Conservation (phyloP, 257 asterid species). For the Solanum chmielewskii region DNA sequence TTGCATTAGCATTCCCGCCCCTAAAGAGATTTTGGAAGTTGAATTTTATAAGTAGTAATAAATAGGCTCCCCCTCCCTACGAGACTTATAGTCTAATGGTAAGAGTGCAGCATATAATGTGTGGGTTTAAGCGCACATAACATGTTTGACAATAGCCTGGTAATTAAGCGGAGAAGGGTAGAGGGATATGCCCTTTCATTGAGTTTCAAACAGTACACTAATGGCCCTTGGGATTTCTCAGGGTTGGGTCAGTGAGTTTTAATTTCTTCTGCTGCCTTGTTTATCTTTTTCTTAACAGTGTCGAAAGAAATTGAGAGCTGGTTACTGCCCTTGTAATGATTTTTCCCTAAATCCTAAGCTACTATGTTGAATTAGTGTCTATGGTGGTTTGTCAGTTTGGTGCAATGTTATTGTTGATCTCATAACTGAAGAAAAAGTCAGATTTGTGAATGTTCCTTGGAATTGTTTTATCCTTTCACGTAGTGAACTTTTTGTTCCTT, state of each 20-base stretch:
- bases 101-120: background rate
- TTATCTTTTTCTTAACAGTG: background rate
- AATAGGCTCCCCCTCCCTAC: background rate
- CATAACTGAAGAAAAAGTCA: background rate
- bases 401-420: background rate
- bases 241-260: background rate
- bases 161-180: background rate
- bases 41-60: background rate
- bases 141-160: background rate
- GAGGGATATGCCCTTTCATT: background rate
- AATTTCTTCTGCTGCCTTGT: background rate
- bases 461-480: background rate
- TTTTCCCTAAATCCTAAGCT: background rate
- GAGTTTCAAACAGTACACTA: background rate
- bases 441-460: background rate
- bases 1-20: background rate
- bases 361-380: background rate
- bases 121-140: background rate
- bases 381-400: background rate
- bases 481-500: background rate
- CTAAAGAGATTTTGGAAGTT: background rate
- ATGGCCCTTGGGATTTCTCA: background rate
- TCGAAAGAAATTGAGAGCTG: background rate
- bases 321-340: background rate
- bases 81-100: background rate